Evolutionary conservation across 1,284 basidiomycete genomes (phyloP).

Genomic region (Cryptococcus neoformans): DNA sequence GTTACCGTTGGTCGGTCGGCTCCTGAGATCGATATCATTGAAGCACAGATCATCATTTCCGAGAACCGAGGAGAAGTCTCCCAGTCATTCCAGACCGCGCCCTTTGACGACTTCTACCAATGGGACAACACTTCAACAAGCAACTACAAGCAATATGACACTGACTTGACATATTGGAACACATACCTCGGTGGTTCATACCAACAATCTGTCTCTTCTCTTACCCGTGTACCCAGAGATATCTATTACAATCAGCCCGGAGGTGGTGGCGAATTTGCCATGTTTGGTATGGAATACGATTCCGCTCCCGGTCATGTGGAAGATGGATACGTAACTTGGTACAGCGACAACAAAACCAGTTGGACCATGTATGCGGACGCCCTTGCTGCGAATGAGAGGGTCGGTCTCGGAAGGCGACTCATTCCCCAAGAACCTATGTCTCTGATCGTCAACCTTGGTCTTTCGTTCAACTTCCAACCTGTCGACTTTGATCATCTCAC

Average conservation of each 20-base stretch:
- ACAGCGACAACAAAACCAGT: conserved; percentile 55
- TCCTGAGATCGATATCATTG: conserved; percentile 66
- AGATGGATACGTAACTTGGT: conserved; percentile 64
- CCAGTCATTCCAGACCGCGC: conserved; percentile 34
- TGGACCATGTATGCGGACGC: conserved; percentile 57
- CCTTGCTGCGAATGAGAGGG: conserved; percentile 61
- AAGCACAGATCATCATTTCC: conserved; percentile 53
- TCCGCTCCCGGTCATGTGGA: conserved; percentile 57
- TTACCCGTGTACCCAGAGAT: conserved; percentile 55
- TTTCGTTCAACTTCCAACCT: conserved; percentile 44
- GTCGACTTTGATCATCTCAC: conserved; percentile 64
- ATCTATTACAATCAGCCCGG: conserved; percentile 27
- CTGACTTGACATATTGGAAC: conserved; percentile 62
- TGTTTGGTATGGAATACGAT: conserved; percentile 63
- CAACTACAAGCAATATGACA: conserved; percentile 33
- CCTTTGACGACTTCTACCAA: conserved; percentile 61
- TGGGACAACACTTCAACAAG: conserved; percentile 56
- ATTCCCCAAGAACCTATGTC: conserved; percentile 79
- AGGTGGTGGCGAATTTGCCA: conserved; percentile 6
- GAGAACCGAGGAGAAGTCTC: conserved; percentile 22
- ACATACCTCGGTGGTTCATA: conserved; percentile 68
- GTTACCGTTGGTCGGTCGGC: conserved; percentile 56
- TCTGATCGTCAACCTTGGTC: conserved; percentile 67
- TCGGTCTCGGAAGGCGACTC: conserved; percentile 67
- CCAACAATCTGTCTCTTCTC: conserved; percentile 72